Conservation (phyloP, 148 eudicot species). For the Agrostemma githago region DNA sequence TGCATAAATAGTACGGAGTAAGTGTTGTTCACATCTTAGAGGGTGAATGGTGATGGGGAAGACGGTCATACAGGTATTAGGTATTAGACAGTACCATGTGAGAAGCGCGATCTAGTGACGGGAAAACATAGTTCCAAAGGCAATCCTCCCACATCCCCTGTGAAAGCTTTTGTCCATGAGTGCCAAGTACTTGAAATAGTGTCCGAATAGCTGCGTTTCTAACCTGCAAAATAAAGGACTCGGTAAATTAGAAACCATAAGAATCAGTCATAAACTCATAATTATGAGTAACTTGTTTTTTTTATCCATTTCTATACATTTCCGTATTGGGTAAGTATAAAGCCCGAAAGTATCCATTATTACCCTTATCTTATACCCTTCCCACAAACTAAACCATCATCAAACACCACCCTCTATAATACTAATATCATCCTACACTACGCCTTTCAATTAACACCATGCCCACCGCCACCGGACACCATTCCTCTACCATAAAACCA, state of each 20-base stretch:
- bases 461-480: no score
- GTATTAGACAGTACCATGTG: constrained; percentile 66
- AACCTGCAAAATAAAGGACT: constrained; percentile 47
- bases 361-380: no score
- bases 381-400: no score
- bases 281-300: neutral
- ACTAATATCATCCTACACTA: no score
- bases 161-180: constrained; percentile 95
- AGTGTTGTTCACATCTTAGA: neutral
- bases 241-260: neutral
- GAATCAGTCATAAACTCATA: neutral
- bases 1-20: neutral
- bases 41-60: neutral
- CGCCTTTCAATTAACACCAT: no score
- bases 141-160: constrained; percentile 96
- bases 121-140: constrained; percentile 91
- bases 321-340: no score
- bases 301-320: no score
- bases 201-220: constrained; percentile 94
- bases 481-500: no score
- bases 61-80: neutral
- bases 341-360: no score
- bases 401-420: no score
- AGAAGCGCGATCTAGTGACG: constrained; percentile 84
- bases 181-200: constrained; percentile 93